Conservation (phyloP, 805 yeast species). For the Scheffersomyces coipomensis region DNA sequence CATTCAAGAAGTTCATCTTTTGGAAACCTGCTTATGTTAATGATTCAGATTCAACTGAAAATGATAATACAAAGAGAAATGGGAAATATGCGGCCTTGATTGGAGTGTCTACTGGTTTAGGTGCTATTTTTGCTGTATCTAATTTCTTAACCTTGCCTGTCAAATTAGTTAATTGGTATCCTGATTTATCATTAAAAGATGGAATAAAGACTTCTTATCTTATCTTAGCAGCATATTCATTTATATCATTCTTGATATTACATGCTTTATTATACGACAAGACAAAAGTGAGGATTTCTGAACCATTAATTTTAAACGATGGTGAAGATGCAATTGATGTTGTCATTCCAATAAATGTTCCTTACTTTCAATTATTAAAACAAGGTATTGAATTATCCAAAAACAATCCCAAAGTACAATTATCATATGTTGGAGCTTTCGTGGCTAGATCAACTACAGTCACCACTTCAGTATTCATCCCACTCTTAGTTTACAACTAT, state of each 20-base stretch:
- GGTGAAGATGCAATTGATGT: no score
- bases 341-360: slow-evolving; percentile 23
- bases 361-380: slow-evolving; percentile 40
- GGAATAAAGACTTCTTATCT: slow-evolving; percentile 50
- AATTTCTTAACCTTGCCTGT: slow-evolving; percentile 58
- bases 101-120: slow-evolving; percentile 63
- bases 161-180: slow-evolving; percentile 37
- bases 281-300: slow-evolving; percentile 27
- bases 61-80: slow-evolving; percentile 11
- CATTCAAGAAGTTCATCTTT: slow-evolving; percentile 22
- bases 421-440: slow-evolving; percentile 62
- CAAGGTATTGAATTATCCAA: slow-evolving; percentile 49
- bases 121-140: slow-evolving; percentile 64
- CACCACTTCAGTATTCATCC: slow-evolving; percentile 57
- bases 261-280: slow-evolving; percentile 45
- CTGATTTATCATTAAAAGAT: slow-evolving; percentile 31
- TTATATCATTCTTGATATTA: slow-evolving; percentile 38
- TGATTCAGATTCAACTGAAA: slow-evolving; percentile 12
- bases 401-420: slow-evolving; percentile 44
- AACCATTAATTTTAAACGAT: no score
- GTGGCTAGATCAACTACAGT: slow-evolving; percentile 66
- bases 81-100: slow-evolving; percentile 61
- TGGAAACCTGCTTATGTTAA: slow-evolving; percentile 15
- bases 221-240: slow-evolving; percentile 43
- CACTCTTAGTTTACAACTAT: slow-evolving; percentile 59